Conservation (phyloP, 306 rosid species). For the Lathyrus tuberosus region DNA sequence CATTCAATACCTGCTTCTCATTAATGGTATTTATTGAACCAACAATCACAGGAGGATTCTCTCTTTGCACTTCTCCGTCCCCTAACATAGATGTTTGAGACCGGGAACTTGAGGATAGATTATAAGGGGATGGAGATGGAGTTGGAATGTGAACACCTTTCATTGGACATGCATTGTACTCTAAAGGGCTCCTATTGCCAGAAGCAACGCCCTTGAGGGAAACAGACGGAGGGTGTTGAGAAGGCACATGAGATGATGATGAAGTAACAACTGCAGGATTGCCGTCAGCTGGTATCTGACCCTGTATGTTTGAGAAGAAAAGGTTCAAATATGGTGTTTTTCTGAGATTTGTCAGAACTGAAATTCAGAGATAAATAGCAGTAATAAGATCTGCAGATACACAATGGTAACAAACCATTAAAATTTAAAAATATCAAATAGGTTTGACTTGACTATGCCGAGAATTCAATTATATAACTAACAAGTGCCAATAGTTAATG, state of each 20-base stretch:
- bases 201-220: conserved; percentile 63
- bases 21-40: conserved; percentile 64
- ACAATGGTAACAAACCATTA: conserved; percentile 32
- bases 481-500: conserved; percentile 14
- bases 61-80: conserved; percentile 65
- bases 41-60: conserved; percentile 56
- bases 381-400: conserved; percentile 37
- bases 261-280: conserved; percentile 60
- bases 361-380: conserved; percentile 39
- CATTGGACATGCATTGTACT: conserved; percentile 56
- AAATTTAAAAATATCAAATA: conserved; percentile 1
- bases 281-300: conserved; percentile 63
- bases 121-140: conserved; percentile 72
- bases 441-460: conserved; percentile 31
- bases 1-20: conserved; percentile 74
- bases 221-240: conserved; percentile 68
- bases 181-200: conserved; percentile 61
- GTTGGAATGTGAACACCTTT: conserved; percentile 71
- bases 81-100: conserved; percentile 75
- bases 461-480: conserved; percentile 10
- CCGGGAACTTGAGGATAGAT: conserved; percentile 68
- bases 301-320: conserved; percentile 70
- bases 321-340: conserved; percentile 47
- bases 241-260: conserved; percentile 61
- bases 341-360: conserved; percentile 52